Conservation (phyloP, 2,329 filamentous ascomycete genomes). For the Emergomyces africanus region DNA sequence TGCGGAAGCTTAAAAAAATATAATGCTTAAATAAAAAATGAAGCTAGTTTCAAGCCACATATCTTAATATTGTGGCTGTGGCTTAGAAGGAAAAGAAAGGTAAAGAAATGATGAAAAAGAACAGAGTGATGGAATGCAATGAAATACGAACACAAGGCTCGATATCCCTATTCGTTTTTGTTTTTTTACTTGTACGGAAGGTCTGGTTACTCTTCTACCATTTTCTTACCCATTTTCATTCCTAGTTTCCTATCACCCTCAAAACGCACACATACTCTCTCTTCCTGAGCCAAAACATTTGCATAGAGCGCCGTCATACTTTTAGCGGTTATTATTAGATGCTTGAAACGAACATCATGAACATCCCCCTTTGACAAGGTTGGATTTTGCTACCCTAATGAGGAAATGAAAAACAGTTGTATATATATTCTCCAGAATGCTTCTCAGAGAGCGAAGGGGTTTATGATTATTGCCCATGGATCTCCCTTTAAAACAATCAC, state of each 20-base stretch:
- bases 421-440: neutral
- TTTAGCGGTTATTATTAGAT: neutral
- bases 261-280: neutral
- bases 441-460: neutral
- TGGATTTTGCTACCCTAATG: neutral
- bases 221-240: neutral
- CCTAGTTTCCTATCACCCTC: neutral
- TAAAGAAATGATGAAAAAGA: neutral
- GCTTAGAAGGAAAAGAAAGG: neutral
- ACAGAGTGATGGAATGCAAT: neutral
- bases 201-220: neutral
- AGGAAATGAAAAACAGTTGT: neutral
- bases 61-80: neutral
- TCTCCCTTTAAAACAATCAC: too few relatives aligned
- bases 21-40: slow-evolving; percentile 50
- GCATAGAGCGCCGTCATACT: neutral
- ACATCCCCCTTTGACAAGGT: neutral
- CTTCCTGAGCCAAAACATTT: neutral
- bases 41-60: neutral
- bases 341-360: neutral
- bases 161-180: neutral
- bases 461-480: neutral
- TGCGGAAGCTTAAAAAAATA: slow-evolving; percentile 33
- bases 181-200: too few relatives aligned
- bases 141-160: neutral